phyloP scores from a whole-genome alignment of 2,329 filamentous ascomycete genomes.

The Metarhizium anisopliae region DNA sequence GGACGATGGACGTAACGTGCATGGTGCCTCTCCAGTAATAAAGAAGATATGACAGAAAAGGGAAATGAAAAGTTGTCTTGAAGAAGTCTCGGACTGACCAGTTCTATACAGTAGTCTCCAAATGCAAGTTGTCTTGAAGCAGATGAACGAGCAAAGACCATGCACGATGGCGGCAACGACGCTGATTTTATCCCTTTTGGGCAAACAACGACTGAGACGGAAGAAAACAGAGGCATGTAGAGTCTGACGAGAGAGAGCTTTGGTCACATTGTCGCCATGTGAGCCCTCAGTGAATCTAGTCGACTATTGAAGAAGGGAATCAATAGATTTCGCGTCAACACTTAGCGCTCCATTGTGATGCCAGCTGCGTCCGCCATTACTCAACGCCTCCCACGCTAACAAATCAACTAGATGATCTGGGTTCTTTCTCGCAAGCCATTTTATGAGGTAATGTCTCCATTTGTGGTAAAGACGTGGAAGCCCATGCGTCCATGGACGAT shows the following conservation, averaged over 20 bases:
- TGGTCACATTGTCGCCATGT: not conserved
- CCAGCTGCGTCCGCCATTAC: too few relatives aligned
- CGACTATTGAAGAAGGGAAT: not conserved
- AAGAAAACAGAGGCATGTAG: not conserved
- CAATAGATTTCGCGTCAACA: not conserved
- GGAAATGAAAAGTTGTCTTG: not conserved
- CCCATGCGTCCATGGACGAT: not conserved
- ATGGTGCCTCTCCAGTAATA: constrained; percentile 6
- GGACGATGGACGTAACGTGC: constrained; percentile 21
- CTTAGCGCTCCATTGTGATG: not conserved
- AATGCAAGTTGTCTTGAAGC: not conserved
- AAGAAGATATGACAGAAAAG: not conserved
- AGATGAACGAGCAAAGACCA: not conserved
- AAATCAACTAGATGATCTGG: not conserved
- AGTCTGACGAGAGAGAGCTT: not conserved
- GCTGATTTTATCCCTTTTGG: not conserved
- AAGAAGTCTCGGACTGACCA: too few relatives aligned
- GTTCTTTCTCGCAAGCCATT: not conserved
- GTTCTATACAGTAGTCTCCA: not conserved
- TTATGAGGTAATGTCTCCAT: too few relatives aligned
- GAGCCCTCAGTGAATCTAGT: not conserved
- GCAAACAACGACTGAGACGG: not conserved
- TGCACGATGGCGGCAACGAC: not conserved
- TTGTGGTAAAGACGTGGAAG: not conserved
- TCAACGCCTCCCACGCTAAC: not conserved